Conservation (phyloP, 371 early-diverging fungal species). For the Entomophthora muscae region DNA sequence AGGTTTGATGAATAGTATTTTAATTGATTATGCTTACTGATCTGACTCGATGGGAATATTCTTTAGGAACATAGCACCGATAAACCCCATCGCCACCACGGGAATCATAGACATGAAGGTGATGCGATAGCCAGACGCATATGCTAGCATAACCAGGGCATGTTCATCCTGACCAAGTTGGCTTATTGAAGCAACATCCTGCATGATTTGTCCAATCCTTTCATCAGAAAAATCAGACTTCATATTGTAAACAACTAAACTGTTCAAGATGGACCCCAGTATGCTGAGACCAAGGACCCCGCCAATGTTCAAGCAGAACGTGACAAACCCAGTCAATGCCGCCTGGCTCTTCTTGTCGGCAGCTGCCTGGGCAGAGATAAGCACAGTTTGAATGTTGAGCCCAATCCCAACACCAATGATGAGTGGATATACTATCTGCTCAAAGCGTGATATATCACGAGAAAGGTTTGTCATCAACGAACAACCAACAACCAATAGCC, state of each 20-base stretch:
- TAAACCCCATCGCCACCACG: neutral
- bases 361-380: slow-evolving; percentile 28
- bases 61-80: neutral
- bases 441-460: neutral
- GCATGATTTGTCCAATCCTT: neutral
- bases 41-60: too few relatives aligned
- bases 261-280: slow-evolving; percentile 11
- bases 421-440: neutral
- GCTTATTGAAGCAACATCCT: neutral
- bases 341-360: slow-evolving; percentile 23
- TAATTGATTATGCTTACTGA: too few relatives aligned
- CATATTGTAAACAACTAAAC: neutral
- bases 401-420: slow-evolving; percentile 19
- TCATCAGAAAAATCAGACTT: neutral
- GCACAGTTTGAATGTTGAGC: slow-evolving; percentile 16
- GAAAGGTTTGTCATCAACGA: neutral
- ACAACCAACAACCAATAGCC: neutral
- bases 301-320: slow-evolving; percentile 41
- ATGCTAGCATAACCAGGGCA: neutral
- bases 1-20: too few relatives aligned
- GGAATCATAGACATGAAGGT: neutral
- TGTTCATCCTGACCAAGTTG: neutral
- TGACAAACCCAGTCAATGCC: slow-evolving; percentile 31
- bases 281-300: slow-evolving; percentile 36
- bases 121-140: neutral